Percentiles rank a stretch among this genome's conserved stretches.
These are phyloP conservation scores for Fusarium euwallaceae DNA, from an alignment of 2,329 filamentous ascomycete genomes.

Conservation along the genomic window DNA sequence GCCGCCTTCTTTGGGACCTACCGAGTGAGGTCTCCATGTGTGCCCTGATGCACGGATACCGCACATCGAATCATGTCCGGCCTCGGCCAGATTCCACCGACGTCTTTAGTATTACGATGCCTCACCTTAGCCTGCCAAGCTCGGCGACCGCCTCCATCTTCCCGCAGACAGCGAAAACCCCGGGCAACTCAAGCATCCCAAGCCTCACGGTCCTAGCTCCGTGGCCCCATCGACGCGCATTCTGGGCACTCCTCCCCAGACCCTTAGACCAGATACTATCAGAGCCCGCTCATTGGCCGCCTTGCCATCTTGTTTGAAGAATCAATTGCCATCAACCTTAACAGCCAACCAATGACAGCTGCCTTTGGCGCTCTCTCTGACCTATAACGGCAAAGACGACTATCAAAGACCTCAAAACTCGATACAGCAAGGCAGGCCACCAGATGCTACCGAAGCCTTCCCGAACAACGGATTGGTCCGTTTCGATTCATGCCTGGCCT, in stretches of 20 bases:
- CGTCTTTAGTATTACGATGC: slow-evolving; percentile 10
- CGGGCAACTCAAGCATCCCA: slow-evolving; percentile 9
- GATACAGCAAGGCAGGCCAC: slow-evolving; percentile 19
- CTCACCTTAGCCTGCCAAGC: slow-evolving; percentile 10
- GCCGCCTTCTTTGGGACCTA: slow-evolving; percentile 3
- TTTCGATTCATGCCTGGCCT: slow-evolving; percentile 14
- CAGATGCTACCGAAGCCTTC: slow-evolving; percentile 32
- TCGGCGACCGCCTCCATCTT: slow-evolving; percentile 11
- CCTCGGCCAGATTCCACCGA: slow-evolving; percentile 21
- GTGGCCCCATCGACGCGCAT: slow-evolving; percentile 38
- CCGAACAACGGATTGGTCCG: slow-evolving; percentile 20
- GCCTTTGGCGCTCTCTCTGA: slow-evolving; percentile 8
- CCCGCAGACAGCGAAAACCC: slow-evolving; percentile 5
- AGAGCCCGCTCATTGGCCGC: slow-evolving; percentile 43
- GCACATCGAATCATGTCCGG: slow-evolving; percentile 13
- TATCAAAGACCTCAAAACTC: slow-evolving; percentile 25
- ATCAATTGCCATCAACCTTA: slow-evolving; percentile 47
- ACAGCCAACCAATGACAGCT: slow-evolving; percentile 33
- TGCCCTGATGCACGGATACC: background rate
- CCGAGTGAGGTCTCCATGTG: background rate
- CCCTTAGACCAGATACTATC: slow-evolving; percentile 43
- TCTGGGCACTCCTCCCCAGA: slow-evolving; percentile 31
- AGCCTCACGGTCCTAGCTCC: slow-evolving; percentile 9
- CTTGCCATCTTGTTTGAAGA: slow-evolving; percentile 47
- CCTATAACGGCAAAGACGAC: slow-evolving; percentile 32